Conservation (phyloP, 441 rosid genomes). For the Aquilaria agallochum region DNA sequence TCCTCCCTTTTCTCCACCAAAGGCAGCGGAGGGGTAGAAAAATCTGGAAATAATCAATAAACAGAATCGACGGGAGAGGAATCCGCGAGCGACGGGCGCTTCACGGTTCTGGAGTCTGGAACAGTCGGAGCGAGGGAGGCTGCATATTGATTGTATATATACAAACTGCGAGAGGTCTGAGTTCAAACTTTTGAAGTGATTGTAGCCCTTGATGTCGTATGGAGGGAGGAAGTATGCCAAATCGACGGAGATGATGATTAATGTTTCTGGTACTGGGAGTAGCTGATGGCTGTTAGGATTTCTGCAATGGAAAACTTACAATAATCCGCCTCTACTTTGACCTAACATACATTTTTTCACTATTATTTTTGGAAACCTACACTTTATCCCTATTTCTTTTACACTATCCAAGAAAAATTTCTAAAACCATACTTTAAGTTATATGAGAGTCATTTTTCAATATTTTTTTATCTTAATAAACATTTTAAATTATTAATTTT, state of each 20-base stretch:
- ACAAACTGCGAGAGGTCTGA: background rate
- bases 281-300: background rate
- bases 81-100: background rate
- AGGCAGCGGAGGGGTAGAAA: background rate
- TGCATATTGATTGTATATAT: conserved; percentile 9
- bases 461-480: no score
- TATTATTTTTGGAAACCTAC: no score
- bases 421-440: no score
- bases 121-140: conserved; percentile 11
- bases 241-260: conserved; percentile 4
- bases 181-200: conserved; percentile 5
- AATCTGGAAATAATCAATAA: background rate
- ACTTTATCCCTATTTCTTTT: no score
- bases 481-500: no score
- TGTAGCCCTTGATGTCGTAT: conserved; percentile 1
- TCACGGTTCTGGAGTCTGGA: background rate
- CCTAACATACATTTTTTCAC: no score
- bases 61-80: background rate
- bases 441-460: no score
- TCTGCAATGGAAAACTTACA: background rate
- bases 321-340: no score
- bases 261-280: background rate
- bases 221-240: background rate
- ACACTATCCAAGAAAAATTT: no score
- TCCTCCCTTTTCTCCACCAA: no score